Percentiles rank a stretch among this genome's conserved stretches.
Evolutionary conservation across 768 basidiomycete species (phyloP).

Genomic region (Amylocystis lapponica): DNA sequence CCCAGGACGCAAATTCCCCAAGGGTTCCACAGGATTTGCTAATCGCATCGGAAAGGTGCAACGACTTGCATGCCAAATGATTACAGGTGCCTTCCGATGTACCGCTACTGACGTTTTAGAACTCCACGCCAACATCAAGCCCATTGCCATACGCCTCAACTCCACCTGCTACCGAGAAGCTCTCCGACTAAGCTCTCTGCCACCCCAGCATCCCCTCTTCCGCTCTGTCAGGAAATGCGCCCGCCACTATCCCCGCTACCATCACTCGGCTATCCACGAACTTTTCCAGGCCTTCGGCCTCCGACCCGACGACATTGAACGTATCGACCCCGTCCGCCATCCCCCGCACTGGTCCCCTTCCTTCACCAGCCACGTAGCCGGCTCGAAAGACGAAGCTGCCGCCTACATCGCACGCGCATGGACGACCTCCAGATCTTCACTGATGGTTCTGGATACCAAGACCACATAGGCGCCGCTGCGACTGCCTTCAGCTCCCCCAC

Average conservation of each 20-base stretch:
- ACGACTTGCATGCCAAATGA: slow-evolving; percentile 12
- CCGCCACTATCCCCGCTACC: slow-evolving; percentile 3
- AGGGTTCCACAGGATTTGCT: slow-evolving; percentile 1
- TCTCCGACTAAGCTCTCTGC: slow-evolving; percentile 15
- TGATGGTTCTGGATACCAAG: slow-evolving; percentile 24
- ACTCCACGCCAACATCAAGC: slow-evolving; percentile 14
- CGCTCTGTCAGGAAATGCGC: slow-evolving; percentile 4
- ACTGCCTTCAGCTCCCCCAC: slow-evolving; percentile 4
- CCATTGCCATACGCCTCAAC: slow-evolving; percentile 12
- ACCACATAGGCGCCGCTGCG: slow-evolving; percentile 25
- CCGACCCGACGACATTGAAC: slow-evolving; percentile 11
- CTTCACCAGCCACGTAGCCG: not conserved
- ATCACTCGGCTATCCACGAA: slow-evolving; percentile 18
- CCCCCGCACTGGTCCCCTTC: slow-evolving; percentile 7
- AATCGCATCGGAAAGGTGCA: slow-evolving; percentile 16
- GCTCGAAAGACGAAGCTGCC: slow-evolving; percentile 4
- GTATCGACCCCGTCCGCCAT: slow-evolving; percentile 9
- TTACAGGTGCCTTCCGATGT: slow-evolving; percentile 19
- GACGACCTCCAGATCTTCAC: slow-evolving; percentile 16
- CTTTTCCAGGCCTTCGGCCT: slow-evolving; percentile 12
- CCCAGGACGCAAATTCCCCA: not conserved
- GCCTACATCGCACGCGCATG: slow-evolving; percentile 2
- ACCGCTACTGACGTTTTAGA: slow-evolving; percentile 18
- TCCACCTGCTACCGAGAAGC: slow-evolving; percentile 7
- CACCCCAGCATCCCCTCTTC: slow-evolving; percentile 14